A percentile compares a stretch with the other conserved stretches of the same genome.
Conservation (phyloP, 1,139 yeast species). For the Saccharomyces hybrid region DNA sequence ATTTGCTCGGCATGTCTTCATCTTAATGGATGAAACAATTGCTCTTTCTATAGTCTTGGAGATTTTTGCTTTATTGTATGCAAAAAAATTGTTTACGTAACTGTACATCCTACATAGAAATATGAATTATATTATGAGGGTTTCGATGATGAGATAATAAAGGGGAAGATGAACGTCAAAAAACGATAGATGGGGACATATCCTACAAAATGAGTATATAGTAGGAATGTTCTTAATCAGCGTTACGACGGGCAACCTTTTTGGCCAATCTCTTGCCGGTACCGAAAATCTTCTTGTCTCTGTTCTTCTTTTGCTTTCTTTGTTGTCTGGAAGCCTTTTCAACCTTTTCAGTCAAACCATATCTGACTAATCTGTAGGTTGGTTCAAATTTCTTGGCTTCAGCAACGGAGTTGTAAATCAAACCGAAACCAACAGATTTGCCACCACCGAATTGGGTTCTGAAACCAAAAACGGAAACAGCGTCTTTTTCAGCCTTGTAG, state of each 20-base stretch:
- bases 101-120: not conserved
- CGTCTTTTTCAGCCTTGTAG: no score
- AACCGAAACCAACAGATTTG: no score
- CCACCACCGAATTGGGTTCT: no score
- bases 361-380: no score
- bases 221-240: slow-evolving; percentile 31
- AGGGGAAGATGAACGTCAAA: not conserved
- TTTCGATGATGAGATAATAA: not conserved
- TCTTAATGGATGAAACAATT: not conserved
- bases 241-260: slow-evolving; percentile 49
- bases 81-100: not conserved
- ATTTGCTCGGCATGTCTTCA: not conserved
- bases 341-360: no score
- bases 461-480: no score
- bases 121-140: slow-evolving; percentile 1
- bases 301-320: no score
- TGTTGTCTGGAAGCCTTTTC: no score
- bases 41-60: not conserved
- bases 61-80: not conserved
- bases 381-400: no score
- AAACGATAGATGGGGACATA: not conserved
- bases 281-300: no score
- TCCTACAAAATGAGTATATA: not conserved
- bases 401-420: no score
- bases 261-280: no score